Base-by-base conservation (phyloP, 2,329 filamentous ascomycete genomes). In the Neurospora sp. region DNA sequence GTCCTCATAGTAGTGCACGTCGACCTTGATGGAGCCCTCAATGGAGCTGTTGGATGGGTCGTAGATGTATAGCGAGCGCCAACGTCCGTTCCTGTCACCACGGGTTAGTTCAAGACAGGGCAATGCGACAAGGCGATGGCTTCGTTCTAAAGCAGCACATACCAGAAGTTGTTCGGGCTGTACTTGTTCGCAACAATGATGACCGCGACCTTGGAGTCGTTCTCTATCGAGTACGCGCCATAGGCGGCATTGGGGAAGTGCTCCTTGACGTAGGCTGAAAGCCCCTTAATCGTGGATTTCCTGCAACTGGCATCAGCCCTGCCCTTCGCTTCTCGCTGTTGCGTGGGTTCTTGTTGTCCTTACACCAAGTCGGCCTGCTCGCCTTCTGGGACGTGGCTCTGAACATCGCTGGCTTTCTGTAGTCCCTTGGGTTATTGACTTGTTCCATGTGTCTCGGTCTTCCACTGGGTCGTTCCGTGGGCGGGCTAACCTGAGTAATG, bases 1-100 rank as follows among this genome's bases (percentile, higher is more conserved):
- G 79, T 99, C 96, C 82, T 99, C 96, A 83, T 99, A 99, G 86
- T 99, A 99, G 85, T 99, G 96, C 68, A 99, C 95, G 75, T 98
- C 94, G 69, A 97, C 92, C 80, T 95, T 93, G 81, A 98, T 89
- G 71, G 86, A 89, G 76, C 96, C 96, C 43, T 89, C 88, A 62
- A 98, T 83, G 66, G 84, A 84, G 73, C 85, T 85, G 1, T 87
- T 87, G n/a, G 88, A 83, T 4, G 93, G 89, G 72, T 90, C 86
- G 80, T 91, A 91, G 76, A 91, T 86, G 83, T 98, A 98, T 68
- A 91, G 86, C 66, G 92, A 94, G 77, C 96, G 92, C 92, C 96
- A 99, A 73, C 96, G 93, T 72, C 96, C 96, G 82, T 97, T 98
- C 92, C 91, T 93, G 73, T 39, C 33, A 62, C 52, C 52, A 4